Evolutionary conservation across 176 grass and related monocot genomes (phyloP).

Genomic region (Oryza rufipogon): DNA sequence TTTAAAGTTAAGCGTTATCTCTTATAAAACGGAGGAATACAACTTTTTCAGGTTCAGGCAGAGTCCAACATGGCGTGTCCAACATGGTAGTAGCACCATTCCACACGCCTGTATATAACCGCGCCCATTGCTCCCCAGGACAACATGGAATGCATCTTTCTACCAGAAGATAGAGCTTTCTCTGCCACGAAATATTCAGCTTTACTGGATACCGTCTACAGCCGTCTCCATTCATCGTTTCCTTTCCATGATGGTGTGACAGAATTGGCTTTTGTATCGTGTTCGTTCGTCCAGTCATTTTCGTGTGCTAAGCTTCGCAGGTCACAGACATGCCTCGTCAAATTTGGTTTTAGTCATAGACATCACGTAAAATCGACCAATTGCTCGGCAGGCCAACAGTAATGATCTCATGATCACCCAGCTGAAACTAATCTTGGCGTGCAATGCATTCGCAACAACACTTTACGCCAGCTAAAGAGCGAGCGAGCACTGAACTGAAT

Average conservation of each 20-base stretch:
- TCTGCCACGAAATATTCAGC: background rate
- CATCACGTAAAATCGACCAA: background rate
- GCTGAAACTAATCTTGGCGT: background rate
- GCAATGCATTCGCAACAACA: background rate
- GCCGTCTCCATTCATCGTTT: background rate
- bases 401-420: background rate
- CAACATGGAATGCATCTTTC: background rate
- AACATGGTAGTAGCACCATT: background rate
- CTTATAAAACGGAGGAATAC: no score
- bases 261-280: background rate
- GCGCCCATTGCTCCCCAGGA: background rate
- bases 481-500: background rate
- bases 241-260: background rate
- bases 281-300: background rate
- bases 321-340: background rate
- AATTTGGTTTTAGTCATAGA: background rate
- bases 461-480: background rate
- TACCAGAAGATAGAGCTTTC: conserved; percentile 12
- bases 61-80: background rate
- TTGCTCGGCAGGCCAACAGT: background rate
- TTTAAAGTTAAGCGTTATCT: no score
- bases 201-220: background rate
- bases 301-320: background rate
- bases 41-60: no score
- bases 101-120: background rate